phyloP scores from a whole-genome alignment of 2,329 filamentous ascomycete species.

The Orbilia quercus region DNA sequence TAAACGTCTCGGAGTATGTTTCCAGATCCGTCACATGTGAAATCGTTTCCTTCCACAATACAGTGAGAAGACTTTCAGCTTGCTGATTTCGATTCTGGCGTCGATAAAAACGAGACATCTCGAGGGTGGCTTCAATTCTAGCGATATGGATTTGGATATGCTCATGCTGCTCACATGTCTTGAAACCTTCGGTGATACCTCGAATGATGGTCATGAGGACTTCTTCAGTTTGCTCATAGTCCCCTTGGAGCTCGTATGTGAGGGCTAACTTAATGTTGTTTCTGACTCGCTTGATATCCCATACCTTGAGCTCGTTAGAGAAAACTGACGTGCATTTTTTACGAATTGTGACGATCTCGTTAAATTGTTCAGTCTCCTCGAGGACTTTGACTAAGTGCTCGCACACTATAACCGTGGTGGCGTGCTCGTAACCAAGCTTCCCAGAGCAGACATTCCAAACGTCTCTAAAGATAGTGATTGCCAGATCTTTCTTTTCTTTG shows the following conservation, averaged over 20 bases:
- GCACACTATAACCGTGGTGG: constrained; percentile 23
- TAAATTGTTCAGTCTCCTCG: constrained; percentile 34
- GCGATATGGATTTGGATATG: constrained; percentile 30
- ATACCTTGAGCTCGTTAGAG: constrained; percentile 25
- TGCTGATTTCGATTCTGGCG: constrained; percentile 13
- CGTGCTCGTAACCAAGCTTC: constrained; percentile 9
- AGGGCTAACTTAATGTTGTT: constrained; percentile 26
- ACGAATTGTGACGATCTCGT: constrained; percentile 28
- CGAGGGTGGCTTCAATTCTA: constrained; percentile 29
- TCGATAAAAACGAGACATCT: constrained; percentile 29
- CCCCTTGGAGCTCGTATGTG: constrained; percentile 28
- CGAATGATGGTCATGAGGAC: constrained; percentile 24
- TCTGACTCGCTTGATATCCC: constrained; percentile 35
- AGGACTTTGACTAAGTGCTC: constrained; percentile 32
- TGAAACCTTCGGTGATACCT: constrained; percentile 31
- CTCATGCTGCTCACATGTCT: constrained; percentile 32
- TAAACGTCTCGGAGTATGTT: constrained; percentile 27
- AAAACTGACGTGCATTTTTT: constrained; percentile 26
- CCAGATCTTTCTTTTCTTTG: constrained; percentile 29
- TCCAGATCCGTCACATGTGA: constrained; percentile 25
- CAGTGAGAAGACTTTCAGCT: constrained; percentile 23
- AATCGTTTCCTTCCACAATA: constrained; percentile 32
- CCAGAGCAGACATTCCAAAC: constrained; percentile 19
- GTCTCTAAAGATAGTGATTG: constrained; percentile 21
- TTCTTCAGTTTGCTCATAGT: constrained; percentile 19